phyloP scores from a whole-genome alignment of 352 stramenopile genomes.

The Pythium aristosporum region DNA sequence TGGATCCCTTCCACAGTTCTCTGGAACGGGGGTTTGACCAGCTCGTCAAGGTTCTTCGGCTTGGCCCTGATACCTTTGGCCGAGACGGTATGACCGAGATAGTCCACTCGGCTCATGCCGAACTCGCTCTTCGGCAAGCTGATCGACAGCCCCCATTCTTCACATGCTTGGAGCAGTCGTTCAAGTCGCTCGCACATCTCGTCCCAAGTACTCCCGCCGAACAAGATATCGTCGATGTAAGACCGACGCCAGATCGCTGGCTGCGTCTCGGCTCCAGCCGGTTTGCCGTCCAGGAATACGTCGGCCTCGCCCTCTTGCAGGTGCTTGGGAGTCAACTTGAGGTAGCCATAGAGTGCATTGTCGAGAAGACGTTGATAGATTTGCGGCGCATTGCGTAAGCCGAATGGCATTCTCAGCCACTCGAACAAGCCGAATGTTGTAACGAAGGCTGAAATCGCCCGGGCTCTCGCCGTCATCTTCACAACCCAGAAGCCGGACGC shows the following conservation, averaged over 20 bases:
- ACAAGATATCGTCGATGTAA: constrained; percentile 31
- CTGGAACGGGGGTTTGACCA: constrained; percentile 11
- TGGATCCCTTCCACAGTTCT: constrained; percentile 19
- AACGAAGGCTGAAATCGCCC: constrained; percentile 24
- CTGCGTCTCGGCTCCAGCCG: neutral
- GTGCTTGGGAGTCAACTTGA: constrained; percentile 14
- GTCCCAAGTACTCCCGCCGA: constrained; percentile 2
- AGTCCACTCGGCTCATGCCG: constrained; percentile 17
- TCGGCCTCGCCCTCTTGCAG: constrained; percentile 14
- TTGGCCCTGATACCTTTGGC: constrained; percentile 12
- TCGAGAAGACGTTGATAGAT: constrained; percentile 28
- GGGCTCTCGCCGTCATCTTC: constrained; percentile 21
- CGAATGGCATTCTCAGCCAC: constrained; percentile 23
- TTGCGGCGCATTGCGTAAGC: constrained; percentile 24
- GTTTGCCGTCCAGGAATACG: constrained; percentile 12
- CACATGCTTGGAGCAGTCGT: constrained; percentile 15
- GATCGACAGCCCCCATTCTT: constrained; percentile 27
- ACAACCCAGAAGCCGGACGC: constrained; percentile 29
- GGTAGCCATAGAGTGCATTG: constrained; percentile 13
- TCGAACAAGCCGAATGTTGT: constrained; percentile 25
- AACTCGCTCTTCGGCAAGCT: constrained; percentile 27
- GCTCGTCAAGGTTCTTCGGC: constrained; percentile 21
- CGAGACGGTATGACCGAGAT: constrained; percentile 15
- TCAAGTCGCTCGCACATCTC: constrained; percentile 24
- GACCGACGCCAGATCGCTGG: constrained; percentile 15